phyloP scores from a whole-genome alignment of 805 yeast genomes.

The Metschnikowia proteae region DNA sequence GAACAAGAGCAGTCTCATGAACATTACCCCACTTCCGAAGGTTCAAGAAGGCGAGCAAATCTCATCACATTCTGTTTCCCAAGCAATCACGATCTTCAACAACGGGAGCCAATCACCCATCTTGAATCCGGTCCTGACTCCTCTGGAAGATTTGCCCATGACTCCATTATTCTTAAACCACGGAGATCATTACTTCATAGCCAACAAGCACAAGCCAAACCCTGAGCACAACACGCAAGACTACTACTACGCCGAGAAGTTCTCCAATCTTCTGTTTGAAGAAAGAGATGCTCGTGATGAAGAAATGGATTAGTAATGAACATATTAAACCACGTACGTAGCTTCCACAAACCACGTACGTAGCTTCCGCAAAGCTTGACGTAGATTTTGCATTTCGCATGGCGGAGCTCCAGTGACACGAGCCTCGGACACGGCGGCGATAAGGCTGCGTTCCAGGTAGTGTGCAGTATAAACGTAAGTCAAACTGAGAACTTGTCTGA shows the following conservation, averaged over 20 bases:
- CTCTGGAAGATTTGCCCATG: slow-evolving; percentile 41
- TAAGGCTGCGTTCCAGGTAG: background rate
- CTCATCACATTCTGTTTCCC: slow-evolving; percentile 7
- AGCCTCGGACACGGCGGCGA: background rate
- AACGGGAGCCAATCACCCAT: slow-evolving; percentile 29
- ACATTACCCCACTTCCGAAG: background rate
- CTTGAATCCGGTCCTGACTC: slow-evolving; percentile 41
- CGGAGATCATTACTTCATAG: slow-evolving; percentile 14
- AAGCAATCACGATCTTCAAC: slow-evolving; percentile 9
- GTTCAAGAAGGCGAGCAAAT: slow-evolving; percentile 3
- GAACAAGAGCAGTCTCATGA: background rate
- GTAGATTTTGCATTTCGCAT: too few species aligned
- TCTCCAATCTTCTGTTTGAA: slow-evolving; percentile 5
- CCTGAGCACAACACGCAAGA: background rate
- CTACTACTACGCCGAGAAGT: slow-evolving; percentile 3
- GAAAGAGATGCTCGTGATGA: background rate
- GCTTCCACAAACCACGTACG: too few species aligned
- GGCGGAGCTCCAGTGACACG: too few species aligned
- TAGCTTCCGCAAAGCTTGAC: too few species aligned
- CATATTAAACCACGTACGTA: background rate
- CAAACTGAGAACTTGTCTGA: slow-evolving; percentile 3
- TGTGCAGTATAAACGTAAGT: background rate
- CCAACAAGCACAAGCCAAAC: background rate
- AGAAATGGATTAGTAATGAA: background rate
- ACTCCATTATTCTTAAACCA: slow-evolving; percentile 32